Conservation (phyloP, 192 early-diverging fungal genomes). For the Coemansia sp. region DNA sequence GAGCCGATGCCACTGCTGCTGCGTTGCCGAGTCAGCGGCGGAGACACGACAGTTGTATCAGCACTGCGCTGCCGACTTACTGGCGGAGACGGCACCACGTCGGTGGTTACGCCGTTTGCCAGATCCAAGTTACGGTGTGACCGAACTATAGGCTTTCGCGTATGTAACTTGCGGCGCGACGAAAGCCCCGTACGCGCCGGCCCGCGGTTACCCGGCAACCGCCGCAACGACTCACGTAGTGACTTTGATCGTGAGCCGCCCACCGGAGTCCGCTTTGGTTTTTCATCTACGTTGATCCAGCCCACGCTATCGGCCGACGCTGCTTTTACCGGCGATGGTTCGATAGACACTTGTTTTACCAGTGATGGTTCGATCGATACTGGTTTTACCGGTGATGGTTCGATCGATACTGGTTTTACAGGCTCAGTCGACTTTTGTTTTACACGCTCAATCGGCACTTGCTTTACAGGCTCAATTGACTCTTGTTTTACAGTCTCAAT, state of each 20-base stretch:
- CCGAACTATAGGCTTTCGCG: background rate
- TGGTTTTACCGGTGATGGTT: background rate
- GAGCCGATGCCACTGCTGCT: background rate
- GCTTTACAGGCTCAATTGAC: background rate
- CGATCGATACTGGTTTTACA: background rate
- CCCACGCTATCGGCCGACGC: slow-evolving; percentile 6
- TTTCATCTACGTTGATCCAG: slow-evolving; percentile 28
- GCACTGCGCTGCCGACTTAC: slow-evolving; percentile 1
- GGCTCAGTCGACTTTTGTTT: too few species aligned
- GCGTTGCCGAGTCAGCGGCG: background rate
- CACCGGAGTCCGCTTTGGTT: background rate
- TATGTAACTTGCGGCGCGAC: slow-evolving; percentile 13
- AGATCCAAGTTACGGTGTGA: background rate
- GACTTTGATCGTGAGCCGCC: slow-evolving; percentile 9
- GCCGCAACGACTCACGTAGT: slow-evolving; percentile 30
- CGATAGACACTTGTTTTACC: background rate
- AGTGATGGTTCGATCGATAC: background rate
- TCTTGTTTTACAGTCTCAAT: background rate
- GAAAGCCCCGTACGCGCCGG: slow-evolving; percentile 27
- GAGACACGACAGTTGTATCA: background rate
- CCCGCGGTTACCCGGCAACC: slow-evolving; percentile 32
- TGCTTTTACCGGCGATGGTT: background rate
- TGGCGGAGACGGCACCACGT: background rate
- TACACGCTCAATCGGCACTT: too few species aligned
- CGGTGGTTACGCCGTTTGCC: background rate